Conservation (phyloP, 371 early-diverging fungal species). For the Nematocida sp. region DNA sequence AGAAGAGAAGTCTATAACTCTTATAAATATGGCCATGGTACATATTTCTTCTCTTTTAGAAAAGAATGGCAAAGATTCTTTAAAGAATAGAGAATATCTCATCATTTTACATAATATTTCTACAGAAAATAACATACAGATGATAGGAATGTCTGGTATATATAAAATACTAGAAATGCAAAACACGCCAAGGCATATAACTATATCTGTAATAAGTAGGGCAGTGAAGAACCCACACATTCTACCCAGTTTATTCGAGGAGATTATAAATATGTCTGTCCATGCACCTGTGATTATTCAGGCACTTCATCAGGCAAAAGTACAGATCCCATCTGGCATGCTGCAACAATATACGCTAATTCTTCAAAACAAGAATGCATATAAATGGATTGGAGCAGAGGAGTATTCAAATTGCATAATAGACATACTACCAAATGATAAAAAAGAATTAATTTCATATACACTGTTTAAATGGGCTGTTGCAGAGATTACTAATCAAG, state of each 20-base stretch:
- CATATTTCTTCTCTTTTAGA: not conserved
- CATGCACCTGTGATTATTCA: not conserved
- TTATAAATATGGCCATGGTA: not conserved
- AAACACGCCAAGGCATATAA: not conserved
- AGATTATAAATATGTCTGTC: not conserved
- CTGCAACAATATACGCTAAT: not conserved
- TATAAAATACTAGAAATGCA: not conserved
- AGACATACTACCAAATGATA: not conserved
- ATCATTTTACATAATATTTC: not conserved
- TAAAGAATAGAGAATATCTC: not conserved
- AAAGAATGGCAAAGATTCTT: not conserved
- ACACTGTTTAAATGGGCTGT: not conserved
- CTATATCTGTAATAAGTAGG: not conserved
- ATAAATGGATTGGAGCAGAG: not conserved
- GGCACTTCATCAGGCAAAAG: not conserved
- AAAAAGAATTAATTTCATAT: not conserved
- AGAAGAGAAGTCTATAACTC: not conserved
- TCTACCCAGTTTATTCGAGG: not conserved
- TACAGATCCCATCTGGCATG: not conserved
- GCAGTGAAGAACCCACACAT: not conserved
- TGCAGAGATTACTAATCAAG: not conserved
- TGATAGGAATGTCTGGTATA: conserved; percentile 9
- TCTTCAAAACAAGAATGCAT: not conserved
- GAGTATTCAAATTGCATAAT: not conserved
- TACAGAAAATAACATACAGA: not conserved